Evolutionary conservation across 129 eudicot species (phyloP).

Genomic region (Pittosporum tobira): DNA sequence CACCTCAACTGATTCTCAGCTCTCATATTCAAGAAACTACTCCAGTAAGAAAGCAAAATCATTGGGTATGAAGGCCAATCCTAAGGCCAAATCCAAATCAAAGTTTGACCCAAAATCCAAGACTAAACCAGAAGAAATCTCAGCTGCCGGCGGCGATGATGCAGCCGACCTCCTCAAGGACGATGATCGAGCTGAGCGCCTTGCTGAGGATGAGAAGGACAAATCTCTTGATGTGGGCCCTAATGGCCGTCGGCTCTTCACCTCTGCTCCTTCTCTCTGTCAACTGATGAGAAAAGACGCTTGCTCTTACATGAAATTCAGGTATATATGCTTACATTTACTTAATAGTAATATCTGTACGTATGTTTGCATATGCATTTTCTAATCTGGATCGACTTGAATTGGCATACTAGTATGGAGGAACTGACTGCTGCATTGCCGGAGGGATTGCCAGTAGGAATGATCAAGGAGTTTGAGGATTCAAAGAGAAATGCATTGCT

Average conservation of each 20-base stretch:
- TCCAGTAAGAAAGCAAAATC: conserved; percentile 32
- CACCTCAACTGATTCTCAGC: conserved; percentile 8
- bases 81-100: conserved; percentile 19
- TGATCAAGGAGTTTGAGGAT: conserved; percentile 86
- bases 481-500: conserved; percentile 69
- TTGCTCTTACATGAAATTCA: conserved; percentile 57
- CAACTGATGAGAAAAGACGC: conserved; percentile 39
- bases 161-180: conserved; percentile 19
- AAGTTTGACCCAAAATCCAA: conserved; percentile 17
- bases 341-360: background rate
- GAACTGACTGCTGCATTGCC: conserved; percentile 61
- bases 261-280: conserved; percentile 36
- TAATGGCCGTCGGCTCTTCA: conserved; percentile 61
- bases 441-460: conserved; percentile 81
- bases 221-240: conserved; percentile 74
- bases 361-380: background rate
- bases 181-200: conserved; percentile 37
- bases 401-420: conserved; percentile 32
- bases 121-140: conserved; percentile 24
- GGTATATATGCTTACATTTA: conserved; percentile 18
- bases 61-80: conserved; percentile 12
- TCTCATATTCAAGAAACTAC: conserved; percentile 31
- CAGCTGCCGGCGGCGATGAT: conserved; percentile 20
- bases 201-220: conserved; percentile 55
- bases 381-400: background rate